These are phyloP conservation scores for Boletus tylopilopsis DNA, from an alignment of 768 basidiomycete species.

Conservation along the genomic window DNA sequence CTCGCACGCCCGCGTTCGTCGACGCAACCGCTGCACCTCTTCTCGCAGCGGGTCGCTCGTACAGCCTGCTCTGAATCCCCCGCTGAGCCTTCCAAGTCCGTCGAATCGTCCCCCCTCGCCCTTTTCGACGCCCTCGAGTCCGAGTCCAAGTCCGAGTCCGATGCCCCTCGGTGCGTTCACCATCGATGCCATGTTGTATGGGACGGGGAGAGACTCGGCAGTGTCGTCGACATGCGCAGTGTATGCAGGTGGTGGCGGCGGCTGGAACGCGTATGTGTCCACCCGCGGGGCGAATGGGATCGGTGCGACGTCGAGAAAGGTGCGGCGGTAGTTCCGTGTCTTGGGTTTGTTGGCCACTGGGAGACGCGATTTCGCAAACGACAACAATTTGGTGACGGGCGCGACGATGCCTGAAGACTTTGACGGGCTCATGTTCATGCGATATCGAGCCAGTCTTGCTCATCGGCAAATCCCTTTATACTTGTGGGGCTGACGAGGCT, in stretches of 20 bases:
- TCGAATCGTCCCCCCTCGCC: constrained; percentile 25
- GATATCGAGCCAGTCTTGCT: too few species aligned
- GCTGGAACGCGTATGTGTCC: constrained; percentile 25
- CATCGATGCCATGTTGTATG: constrained; percentile 21
- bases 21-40: constrained; percentile 21
- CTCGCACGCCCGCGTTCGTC: constrained; percentile 14
- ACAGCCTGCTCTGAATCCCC: constrained; percentile 18
- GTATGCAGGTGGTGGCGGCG: constrained; percentile 27
- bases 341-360: constrained; percentile 17
- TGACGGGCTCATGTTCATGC: constrained; percentile 7
- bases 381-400: constrained; percentile 11
- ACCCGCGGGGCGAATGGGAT: constrained; percentile 28
- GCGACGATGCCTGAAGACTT: constrained; percentile 4
- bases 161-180: too few species aligned
- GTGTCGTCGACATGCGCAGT: constrained; percentile 10
- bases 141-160: too few species aligned
- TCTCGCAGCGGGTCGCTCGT: constrained; percentile 14
- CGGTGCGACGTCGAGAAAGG: constrained; percentile 14
- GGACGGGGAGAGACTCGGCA: constrained; percentile 15
- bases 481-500: too few species aligned
- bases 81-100: constrained; percentile 27
- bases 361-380: constrained; percentile 24
- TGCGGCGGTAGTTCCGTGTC: constrained; percentile 6
- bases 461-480: too few species aligned
- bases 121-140: constrained; percentile 25